Evolutionary conservation across 1,284 basidiomycete genomes (phyloP), one percentile per base, ranked within the genome.

Genomic region (Afroboletus lepidellus): DNA sequence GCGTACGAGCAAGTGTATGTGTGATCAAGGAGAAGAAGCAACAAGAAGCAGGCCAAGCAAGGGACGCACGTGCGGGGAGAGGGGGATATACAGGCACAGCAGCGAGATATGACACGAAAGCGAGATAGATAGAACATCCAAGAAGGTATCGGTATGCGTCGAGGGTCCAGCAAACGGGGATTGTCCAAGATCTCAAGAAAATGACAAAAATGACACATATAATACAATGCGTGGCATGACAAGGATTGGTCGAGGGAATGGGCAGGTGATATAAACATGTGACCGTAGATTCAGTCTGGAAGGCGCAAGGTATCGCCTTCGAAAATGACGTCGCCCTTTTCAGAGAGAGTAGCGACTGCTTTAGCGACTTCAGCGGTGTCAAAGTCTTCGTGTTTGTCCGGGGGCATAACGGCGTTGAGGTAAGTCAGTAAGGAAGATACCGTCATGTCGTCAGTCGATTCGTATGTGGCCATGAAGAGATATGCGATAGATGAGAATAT

Each of bases 321-420:
- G 51, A 85, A 76, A 24, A 74, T 63, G 27, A 83, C 72, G 46
- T 74, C 69, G 1, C 80, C 79, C 54, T 74, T 74, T 46, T 83
- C 80, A 51, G 77, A 76, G 44, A 86, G 64, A 13, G 72, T 66
- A 16, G 71, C 77, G n/a, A 79, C 80, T 12, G 77, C 78, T 53
- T 77, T 78, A 12, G 77, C 79, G 12, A 89, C 84, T 69, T 89
- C 86, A 3, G 75, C 75, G 12, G 84, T 86, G 65, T 89, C 87
- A 56, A 87, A 89, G 57, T 90, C 86, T 70, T 88, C 86, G 64
- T 87, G 81, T 67, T 87, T 89, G 65, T 88, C 86, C 13, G 73
- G 74, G 3, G 85, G 87, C 73, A 88, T 79, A 8, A 84, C 84
- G 3, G 85, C 81, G 60, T 89, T 89, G 50, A 89, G 74, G 64